Conservation (phyloP, 495 filamentous ascomycete species). For the Niebla homalea region DNA sequence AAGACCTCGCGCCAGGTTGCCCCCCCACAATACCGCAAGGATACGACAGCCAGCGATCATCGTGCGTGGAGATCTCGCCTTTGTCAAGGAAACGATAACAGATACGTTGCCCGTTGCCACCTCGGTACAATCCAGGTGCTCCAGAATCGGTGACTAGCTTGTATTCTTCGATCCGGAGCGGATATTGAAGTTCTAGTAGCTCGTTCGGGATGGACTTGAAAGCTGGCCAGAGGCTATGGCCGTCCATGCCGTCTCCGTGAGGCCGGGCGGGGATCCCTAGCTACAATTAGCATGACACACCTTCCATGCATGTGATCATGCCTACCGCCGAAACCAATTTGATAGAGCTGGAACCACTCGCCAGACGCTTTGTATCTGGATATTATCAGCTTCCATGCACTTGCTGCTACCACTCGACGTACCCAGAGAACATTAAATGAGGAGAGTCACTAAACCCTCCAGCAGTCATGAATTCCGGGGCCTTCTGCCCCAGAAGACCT, state of each 20-base stretch:
- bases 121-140: conserved; percentile 33
- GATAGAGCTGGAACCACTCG: conserved; percentile 39
- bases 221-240: conserved; percentile 38
- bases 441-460: conserved; percentile 38
- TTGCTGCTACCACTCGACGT: background rate
- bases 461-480: conserved; percentile 33
- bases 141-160: conserved; percentile 37
- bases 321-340: conserved; percentile 37
- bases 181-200: conserved; percentile 37
- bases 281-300: background rate
- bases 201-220: conserved; percentile 40
- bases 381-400: background rate
- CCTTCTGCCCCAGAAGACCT: conserved; percentile 34
- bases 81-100: conserved; percentile 33
- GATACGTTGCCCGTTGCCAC: conserved; percentile 37
- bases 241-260: conserved; percentile 36
- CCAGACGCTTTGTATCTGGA: conserved; percentile 28
- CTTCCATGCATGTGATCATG: background rate
- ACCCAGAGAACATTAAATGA: conserved; percentile 35
- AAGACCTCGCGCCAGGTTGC: conserved; percentile 30
- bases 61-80: conserved; percentile 35
- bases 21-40: conserved; percentile 37
- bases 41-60: conserved; percentile 40
- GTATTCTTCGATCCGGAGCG: conserved; percentile 35
- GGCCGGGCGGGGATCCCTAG: conserved; percentile 28